phyloP scores from a whole-genome alignment of 2,329 filamentous ascomycete species.

The Botrytis squamosa region DNA sequence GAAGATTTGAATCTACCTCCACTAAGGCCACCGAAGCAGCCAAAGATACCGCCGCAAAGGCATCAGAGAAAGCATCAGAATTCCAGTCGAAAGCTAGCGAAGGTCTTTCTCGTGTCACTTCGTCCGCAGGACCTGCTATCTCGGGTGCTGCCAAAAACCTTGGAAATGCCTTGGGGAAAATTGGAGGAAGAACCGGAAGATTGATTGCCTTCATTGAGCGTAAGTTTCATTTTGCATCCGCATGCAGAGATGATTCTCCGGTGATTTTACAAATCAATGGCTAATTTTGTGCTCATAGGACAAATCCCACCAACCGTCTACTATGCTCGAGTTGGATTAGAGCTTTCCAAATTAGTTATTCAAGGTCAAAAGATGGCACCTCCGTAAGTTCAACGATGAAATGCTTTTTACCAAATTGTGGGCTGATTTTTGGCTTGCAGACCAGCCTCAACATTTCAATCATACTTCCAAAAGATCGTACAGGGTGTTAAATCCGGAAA shows the following conservation, averaged over 20 bases:
- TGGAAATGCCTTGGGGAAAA: slow-evolving; percentile 65
- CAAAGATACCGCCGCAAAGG: slow-evolving; percentile 46
- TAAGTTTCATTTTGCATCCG: slow-evolving; percentile 51
- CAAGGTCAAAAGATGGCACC: slow-evolving; percentile 86
- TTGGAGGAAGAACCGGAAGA: slow-evolving; percentile 81
- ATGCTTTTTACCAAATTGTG: not conserved
- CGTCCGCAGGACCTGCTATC: slow-evolving; percentile 76
- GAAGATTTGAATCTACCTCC: slow-evolving; percentile 60
- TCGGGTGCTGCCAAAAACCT: slow-evolving; percentile 68
- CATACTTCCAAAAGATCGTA: slow-evolving; percentile 75
- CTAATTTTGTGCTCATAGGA: slow-evolving; percentile 51
- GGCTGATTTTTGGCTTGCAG: slow-evolving; percentile 46
- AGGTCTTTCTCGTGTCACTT: slow-evolving; percentile 77
- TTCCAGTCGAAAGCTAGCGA: slow-evolving; percentile 68
- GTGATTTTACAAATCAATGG: slow-evolving; percentile 28
- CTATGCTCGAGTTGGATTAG: slow-evolving; percentile 85
- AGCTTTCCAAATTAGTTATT: slow-evolving; percentile 86
- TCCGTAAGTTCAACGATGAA: slow-evolving; percentile 66
- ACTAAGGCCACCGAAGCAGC: slow-evolving; percentile 48
- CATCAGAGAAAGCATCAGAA: slow-evolving; percentile 46
- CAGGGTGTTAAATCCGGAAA: slow-evolving; percentile 62
- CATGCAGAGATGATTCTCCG: not conserved
- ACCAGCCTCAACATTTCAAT: slow-evolving; percentile 77
- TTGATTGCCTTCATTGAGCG: slow-evolving; percentile 80
- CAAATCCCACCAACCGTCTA: slow-evolving; percentile 84